phyloP scores from a whole-genome alignment of 805 yeast species.

The Trichomonascus vanleenenianus region DNA sequence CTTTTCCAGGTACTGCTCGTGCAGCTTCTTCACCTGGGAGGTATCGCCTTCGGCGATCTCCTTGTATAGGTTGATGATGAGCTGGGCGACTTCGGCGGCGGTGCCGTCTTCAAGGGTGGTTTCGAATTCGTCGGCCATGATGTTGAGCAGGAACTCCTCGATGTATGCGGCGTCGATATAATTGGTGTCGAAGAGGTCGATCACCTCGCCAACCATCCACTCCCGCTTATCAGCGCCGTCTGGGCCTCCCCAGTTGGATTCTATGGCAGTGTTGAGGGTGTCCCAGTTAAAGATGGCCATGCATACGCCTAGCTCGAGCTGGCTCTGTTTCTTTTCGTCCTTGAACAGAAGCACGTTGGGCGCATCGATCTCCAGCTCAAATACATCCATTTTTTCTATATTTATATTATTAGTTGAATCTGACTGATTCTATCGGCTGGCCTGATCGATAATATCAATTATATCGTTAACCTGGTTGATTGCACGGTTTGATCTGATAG shows the following conservation, averaged over 20 bases:
- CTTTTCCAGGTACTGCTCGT: constrained; percentile 49
- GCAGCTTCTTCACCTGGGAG: constrained; percentile 49
- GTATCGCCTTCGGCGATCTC: constrained; percentile 52
- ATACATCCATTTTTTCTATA: constrained; percentile 1
- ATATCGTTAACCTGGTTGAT: too few species aligned
- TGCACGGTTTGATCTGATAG: too few species aligned
- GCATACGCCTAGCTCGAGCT: constrained; percentile 87
- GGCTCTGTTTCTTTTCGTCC: constrained; percentile 64
- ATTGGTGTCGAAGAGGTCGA: constrained; percentile 61
- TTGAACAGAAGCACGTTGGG: constrained; percentile 16
- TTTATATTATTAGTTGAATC: too few species aligned
- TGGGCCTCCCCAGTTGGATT: constrained; percentile 92
- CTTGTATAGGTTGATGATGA: constrained; percentile 56
- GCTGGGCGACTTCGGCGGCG: constrained; percentile 64
- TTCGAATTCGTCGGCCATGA: constrained; percentile 94
- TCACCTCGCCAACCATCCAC: constrained; percentile 80
- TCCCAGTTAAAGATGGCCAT: constrained; percentile 92
- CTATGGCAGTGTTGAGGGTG: constrained; percentile 80
- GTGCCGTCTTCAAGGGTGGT: constrained; percentile 83
- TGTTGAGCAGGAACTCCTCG: constrained; percentile 77
- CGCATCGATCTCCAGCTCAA: constrained; percentile 11
- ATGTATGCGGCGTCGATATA: constrained; percentile 70
- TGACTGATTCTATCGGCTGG: too few species aligned
- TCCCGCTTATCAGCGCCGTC: constrained; percentile 86
- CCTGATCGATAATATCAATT: too few species aligned